Base-by-base conservation (phyloP, 2,329 filamentous ascomycete genomes). In the Lachnum nothofagi region DNA sequence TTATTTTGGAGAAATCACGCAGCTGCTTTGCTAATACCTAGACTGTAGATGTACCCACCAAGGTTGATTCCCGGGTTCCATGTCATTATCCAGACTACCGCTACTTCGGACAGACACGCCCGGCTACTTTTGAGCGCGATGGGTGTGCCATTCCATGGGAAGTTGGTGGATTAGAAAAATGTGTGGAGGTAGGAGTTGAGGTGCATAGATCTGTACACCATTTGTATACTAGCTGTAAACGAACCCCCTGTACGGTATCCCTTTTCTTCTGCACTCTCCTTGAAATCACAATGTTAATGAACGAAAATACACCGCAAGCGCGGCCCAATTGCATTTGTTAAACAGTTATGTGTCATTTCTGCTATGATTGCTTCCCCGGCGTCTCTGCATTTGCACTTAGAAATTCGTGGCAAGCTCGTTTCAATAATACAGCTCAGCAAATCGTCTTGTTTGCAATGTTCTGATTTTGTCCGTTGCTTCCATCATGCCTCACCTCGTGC, bases 1-100 rank as follows among this genome's bases (percentile, higher is more conserved):
- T 78, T 46, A 31, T 37, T 29, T 4, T 37, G 1, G 19, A 17
- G n/a, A 27, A 27, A 4, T 17, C 17, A 5, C 10, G n/a, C 34
- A 8, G 5, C 19, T 19, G 2, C n/a, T 9, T 29, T 38, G 12
- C 17, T 47, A 49, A 45, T 47, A 57, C 54, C 57, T 52, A 22
- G 46, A 39, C 17, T 39, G 16, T 39, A 82, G 76, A 77, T 81
- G 70, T 82, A 80, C 61, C 78, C 78, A 38, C 68, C 75, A 47
- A 74, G 74, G 31, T 58, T 65, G 58, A 66, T 67, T 48, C 63
- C 65, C 12, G 65, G 65, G 44, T 66, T 67, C 53, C 65, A 67
- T 43, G 63, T 67, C 14, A 61, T 58, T 16, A 55, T 65, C 27
- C 62, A 66, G 41, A 67, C 65, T 5, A 60, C 60, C 3, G 59